Conservation (phyloP, 176 grass and related monocot species). For the Microstegium vimineum region DNA sequence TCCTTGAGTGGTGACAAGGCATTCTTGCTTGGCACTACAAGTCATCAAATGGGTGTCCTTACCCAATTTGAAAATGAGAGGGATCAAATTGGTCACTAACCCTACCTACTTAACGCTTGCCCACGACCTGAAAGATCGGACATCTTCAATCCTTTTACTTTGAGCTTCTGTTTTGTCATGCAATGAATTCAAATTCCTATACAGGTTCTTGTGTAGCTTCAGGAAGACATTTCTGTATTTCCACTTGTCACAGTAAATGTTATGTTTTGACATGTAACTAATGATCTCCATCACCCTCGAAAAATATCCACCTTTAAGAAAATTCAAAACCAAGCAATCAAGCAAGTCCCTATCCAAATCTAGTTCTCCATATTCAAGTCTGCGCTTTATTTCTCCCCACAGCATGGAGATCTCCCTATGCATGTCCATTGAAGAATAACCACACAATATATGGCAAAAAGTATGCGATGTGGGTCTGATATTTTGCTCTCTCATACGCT, state of each 20-base stretch:
- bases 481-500: constrained; percentile 72
- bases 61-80: not conserved
- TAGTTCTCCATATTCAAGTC: constrained; percentile 45
- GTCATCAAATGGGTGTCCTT: not conserved
- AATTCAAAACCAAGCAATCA: constrained; percentile 67
- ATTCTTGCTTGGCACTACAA: not conserved
- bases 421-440: constrained; percentile 71
- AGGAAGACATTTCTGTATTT: constrained; percentile 64
- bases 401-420: constrained; percentile 73
- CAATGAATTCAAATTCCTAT: constrained; percentile 63
- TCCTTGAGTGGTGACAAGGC: constrained; percentile 65
- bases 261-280: constrained; percentile 60
- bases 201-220: constrained; percentile 75
- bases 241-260: constrained; percentile 76
- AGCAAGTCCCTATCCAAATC: constrained; percentile 60
- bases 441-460: constrained; percentile 62
- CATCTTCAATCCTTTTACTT: constrained; percentile 69
- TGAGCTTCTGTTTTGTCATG: constrained; percentile 73
- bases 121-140: constrained; percentile 73
- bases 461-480: constrained; percentile 63
- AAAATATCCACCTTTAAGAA: constrained; percentile 90
- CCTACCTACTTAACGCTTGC: constrained; percentile 46
- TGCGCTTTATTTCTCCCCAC: constrained; percentile 92
- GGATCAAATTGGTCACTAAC: not conserved
- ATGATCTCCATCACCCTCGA: constrained; percentile 78